A percentile compares a stretch with the other conserved stretches of the same genome.
phyloP scores from a whole-genome alignment of 1,139 yeast species.

The Saccharomyces pastorianus region DNA sequence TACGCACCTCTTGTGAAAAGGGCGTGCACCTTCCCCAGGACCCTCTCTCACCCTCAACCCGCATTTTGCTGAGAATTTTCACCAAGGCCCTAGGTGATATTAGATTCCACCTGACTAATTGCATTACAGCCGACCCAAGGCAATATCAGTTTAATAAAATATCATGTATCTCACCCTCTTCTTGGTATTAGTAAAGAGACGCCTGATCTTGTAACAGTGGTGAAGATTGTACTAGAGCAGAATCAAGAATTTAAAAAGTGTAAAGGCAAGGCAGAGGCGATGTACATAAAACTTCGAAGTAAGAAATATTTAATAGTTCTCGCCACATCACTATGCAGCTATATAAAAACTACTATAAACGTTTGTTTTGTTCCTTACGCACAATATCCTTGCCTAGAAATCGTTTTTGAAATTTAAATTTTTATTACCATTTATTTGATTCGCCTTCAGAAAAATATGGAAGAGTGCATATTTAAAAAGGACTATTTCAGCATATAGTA shows the following conservation, averaged over 20 bases:
- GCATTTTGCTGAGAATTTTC: background rate
- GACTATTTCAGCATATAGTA: background rate
- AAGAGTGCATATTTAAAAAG: background rate
- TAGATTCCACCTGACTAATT: background rate
- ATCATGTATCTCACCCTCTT: background rate
- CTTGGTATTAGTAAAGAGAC: background rate
- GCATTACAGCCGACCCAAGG: background rate
- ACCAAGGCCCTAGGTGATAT: background rate
- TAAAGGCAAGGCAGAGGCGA: background rate
- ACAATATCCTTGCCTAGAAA: background rate
- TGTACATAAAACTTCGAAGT: background rate
- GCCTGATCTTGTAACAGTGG: background rate
- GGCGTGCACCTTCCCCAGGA: background rate
- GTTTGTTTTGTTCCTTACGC: background rate
- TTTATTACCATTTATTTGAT: background rate
- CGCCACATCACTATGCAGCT: background rate
- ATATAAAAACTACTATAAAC: background rate
- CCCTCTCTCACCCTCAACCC: background rate
- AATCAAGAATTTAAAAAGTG: background rate
- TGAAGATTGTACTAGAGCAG: background rate
- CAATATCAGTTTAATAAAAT: background rate
- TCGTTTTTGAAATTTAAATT: background rate
- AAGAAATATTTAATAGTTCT: background rate
- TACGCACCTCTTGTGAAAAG: conserved; percentile 1
- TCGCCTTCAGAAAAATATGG: background rate